Percentiles rank a stretch among this genome's conserved stretches.
Evolutionary conservation across 2,329 filamentous ascomycete species (phyloP).

Genomic region (Paraphoma sp.): DNA sequence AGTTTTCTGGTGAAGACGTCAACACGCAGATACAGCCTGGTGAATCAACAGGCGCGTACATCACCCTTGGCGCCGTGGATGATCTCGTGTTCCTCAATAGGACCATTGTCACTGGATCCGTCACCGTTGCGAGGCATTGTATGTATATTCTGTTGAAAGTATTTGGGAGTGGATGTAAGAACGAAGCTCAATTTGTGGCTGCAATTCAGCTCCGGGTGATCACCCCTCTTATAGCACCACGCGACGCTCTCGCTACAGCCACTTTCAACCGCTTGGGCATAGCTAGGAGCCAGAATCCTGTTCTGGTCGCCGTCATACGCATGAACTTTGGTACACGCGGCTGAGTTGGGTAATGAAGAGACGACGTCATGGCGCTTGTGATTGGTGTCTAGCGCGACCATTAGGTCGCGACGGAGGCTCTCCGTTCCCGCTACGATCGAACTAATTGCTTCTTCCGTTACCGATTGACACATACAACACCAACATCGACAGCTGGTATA

Average conservation of each 20-base stretch:
- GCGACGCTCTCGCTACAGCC: background rate
- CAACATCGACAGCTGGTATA: background rate
- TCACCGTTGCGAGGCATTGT: slow-evolving; percentile 52
- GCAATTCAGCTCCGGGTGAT: background rate
- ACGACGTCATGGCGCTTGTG: slow-evolving; percentile 7
- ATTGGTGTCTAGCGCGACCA: slow-evolving; percentile 3
- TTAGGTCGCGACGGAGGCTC: slow-evolving; percentile 2
- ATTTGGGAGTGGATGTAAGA: background rate
- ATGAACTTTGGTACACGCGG: background rate
- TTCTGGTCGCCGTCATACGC: background rate
- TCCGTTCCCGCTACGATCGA: background rate
- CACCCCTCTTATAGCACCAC: background rate
- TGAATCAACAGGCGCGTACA: slow-evolving; percentile 24
- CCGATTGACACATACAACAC: background rate
- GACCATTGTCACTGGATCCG: slow-evolving; percentile 49
- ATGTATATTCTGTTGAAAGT: background rate
- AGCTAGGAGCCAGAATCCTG: slow-evolving; percentile 1
- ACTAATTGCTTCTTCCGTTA: background rate
- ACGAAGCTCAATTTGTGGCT: background rate
- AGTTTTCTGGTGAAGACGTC: slow-evolving; percentile 13
- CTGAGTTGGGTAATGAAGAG: background rate
- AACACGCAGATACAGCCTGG: too few relatives aligned
- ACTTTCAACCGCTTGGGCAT: background rate
- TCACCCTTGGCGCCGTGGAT: slow-evolving; percentile 47
- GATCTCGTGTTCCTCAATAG: slow-evolving; percentile 47